phyloP scores from a whole-genome alignment of 2,329 filamentous ascomycete genomes.

The Cytospora schulzeri region DNA sequence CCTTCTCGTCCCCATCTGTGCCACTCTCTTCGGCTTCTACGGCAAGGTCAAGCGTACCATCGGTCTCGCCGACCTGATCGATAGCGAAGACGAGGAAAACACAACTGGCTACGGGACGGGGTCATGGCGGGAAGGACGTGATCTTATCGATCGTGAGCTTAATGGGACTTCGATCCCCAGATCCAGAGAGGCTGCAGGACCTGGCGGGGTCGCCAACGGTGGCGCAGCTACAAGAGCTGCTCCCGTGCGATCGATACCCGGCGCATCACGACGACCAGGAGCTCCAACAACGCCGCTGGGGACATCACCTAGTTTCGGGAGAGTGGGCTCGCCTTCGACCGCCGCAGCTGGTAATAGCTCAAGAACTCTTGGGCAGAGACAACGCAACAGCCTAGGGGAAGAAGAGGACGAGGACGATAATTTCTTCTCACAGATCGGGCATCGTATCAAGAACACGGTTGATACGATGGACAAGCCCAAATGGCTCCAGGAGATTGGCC shows the following conservation, averaged over 20 bases:
- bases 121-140: slow-evolving; percentile 87
- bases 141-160: slow-evolving; percentile 85
- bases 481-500: slow-evolving; percentile 75
- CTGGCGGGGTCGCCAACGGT: slow-evolving; percentile 27
- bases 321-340: slow-evolving; percentile 23
- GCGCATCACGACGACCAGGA: slow-evolving; percentile 39
- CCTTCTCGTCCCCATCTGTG: slow-evolving; percentile 80
- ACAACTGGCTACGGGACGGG: slow-evolving; percentile 71
- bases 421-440: slow-evolving; percentile 81
- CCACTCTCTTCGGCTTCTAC: slow-evolving; percentile 88
- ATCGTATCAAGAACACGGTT: slow-evolving; percentile 88
- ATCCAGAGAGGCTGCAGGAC: slow-evolving; percentile 40
- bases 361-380: slow-evolving; percentile 36
- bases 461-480: slow-evolving; percentile 79
- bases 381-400: slow-evolving; percentile 45
- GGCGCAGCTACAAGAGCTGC: slow-evolving; percentile 39
- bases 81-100: slow-evolving; percentile 70
- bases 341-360: slow-evolving; percentile 32
- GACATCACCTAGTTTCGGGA: slow-evolving; percentile 39
- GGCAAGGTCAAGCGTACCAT: slow-evolving; percentile 74
- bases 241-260: slow-evolving; percentile 53
- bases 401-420: slow-evolving; percentile 73
- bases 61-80: slow-evolving; percentile 78
- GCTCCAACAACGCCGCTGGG: slow-evolving; percentile 48
- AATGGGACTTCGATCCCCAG: slow-evolving; percentile 59